Conservation (phyloP, 306 rosid species). For the Glycine soja region DNA sequence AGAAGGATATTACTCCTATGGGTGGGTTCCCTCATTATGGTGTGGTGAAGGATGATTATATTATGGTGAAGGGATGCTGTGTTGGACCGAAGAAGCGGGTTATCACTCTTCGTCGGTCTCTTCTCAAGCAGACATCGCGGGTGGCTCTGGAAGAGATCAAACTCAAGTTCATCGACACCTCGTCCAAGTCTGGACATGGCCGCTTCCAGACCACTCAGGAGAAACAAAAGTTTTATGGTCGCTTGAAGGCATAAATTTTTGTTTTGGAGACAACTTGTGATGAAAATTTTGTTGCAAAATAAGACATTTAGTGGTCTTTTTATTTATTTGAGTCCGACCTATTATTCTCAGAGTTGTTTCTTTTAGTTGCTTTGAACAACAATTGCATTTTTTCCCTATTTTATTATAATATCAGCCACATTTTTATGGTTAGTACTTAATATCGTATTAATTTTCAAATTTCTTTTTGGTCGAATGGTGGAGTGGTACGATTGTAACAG, state of each 20-base stretch:
- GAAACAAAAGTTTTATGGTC: conserved; percentile 76
- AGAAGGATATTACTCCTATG: conserved; percentile 80
- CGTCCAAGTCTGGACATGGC: conserved; percentile 88
- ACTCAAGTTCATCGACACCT: conserved; percentile 78
- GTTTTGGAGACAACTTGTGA: too few relatives aligned
- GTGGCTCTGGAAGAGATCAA: conserved; percentile 74
- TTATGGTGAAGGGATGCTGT: conserved; percentile 72
- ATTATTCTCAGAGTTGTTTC: too few relatives aligned
- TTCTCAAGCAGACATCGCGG: conserved; percentile 77
- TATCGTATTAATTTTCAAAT: too few relatives aligned
- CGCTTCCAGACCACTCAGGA: conserved; percentile 79
- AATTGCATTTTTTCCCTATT: too few relatives aligned
- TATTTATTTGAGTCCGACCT: too few relatives aligned
- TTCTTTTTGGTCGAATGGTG: too few relatives aligned
- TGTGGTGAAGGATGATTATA: conserved; percentile 66
- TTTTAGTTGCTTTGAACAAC: too few relatives aligned
- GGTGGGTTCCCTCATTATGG: conserved; percentile 92
- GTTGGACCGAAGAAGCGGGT: conserved; percentile 83
- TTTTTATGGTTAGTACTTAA: too few relatives aligned
- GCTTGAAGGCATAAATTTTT: conserved; percentile 52
- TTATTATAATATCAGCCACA: too few relatives aligned
- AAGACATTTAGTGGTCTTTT: too few relatives aligned
- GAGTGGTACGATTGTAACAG: too few relatives aligned
- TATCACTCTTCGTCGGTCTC: conserved; percentile 74
- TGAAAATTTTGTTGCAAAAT: too few relatives aligned